Evolutionary conservation across 2,329 filamentous ascomycete species (phyloP).

Genomic region (Penicillium sp.): DNA sequence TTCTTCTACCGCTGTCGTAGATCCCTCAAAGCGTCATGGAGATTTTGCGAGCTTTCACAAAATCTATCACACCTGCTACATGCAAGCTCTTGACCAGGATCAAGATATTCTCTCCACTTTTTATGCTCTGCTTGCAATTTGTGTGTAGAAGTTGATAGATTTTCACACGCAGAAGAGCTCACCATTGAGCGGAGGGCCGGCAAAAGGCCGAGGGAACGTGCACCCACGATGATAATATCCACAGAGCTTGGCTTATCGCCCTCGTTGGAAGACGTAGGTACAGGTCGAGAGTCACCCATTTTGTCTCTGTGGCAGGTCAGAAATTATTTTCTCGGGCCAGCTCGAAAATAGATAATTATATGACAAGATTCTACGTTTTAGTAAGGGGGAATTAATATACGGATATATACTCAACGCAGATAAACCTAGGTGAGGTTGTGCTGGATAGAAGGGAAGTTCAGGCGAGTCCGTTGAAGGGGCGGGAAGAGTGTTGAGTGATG

Average conservation of each 20-base stretch:
- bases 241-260: background rate
- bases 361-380: background rate
- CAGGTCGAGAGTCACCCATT: background rate
- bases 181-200: slow-evolving; percentile 26
- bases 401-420: background rate
- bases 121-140: background rate
- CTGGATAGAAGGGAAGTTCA: too few species aligned
- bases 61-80: background rate
- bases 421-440: too few species aligned
- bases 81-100: background rate
- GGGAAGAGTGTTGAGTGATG: too few species aligned
- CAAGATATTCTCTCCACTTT: background rate
- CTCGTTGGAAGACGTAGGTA: background rate
- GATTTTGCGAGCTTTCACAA: background rate
- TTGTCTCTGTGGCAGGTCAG: background rate
- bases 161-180: background rate
- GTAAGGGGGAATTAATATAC: background rate
- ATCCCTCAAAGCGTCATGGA: background rate
- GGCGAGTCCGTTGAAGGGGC: too few species aligned
- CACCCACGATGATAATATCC: slow-evolving; percentile 42
- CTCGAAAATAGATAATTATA: background rate
- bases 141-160: too few species aligned
- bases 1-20: background rate
- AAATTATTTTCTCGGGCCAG: background rate
- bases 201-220: slow-evolving; percentile 41